Conservation (phyloP, 2,329 filamentous ascomycete species). For the Xylariomycetidae sp. region DNA sequence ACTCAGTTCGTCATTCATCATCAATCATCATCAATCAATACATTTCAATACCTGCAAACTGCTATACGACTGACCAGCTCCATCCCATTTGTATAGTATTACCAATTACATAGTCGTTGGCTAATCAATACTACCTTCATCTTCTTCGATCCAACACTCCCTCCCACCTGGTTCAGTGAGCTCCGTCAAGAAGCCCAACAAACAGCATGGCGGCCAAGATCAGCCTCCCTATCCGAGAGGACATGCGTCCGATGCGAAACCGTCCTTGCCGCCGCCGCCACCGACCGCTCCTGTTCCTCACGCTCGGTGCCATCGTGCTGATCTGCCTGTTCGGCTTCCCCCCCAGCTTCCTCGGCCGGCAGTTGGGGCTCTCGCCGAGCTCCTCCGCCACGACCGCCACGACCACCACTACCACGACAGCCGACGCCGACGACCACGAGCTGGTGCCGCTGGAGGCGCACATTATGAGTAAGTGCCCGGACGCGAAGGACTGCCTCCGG, state of each 20-base stretch:
- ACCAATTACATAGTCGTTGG: no score
- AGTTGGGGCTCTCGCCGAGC: background rate
- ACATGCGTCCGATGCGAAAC: slow-evolving; percentile 19
- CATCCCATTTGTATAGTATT: no score
- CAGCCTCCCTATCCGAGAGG: slow-evolving; percentile 24
- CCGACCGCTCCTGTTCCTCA: slow-evolving; percentile 16
- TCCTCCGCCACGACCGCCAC: background rate
- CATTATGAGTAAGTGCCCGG: slow-evolving; percentile 96
- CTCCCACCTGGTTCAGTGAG: background rate
- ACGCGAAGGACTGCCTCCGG: slow-evolving; percentile 77
- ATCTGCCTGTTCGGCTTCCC: slow-evolving; percentile 18
- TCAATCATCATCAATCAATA: no score
- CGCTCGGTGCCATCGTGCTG: slow-evolving; percentile 14
- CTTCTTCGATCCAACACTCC: background rate
- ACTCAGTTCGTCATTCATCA: no score
- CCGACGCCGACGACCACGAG: slow-evolving; percentile 8
- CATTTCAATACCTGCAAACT: no score
- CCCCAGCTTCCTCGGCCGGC: slow-evolving; percentile 11
- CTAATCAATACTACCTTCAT: background rate
- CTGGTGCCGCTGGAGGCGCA: slow-evolving; percentile 82
- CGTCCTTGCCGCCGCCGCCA: slow-evolving; percentile 19
- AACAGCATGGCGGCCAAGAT: slow-evolving; percentile 23
- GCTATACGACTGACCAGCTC: no score
- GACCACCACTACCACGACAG: slow-evolving; percentile 4
- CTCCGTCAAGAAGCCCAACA: background rate